Evolutionary conservation across 2,329 filamentous ascomycete genomes (phyloP).

Genomic region (Tolypocladium ovalisporum): DNA sequence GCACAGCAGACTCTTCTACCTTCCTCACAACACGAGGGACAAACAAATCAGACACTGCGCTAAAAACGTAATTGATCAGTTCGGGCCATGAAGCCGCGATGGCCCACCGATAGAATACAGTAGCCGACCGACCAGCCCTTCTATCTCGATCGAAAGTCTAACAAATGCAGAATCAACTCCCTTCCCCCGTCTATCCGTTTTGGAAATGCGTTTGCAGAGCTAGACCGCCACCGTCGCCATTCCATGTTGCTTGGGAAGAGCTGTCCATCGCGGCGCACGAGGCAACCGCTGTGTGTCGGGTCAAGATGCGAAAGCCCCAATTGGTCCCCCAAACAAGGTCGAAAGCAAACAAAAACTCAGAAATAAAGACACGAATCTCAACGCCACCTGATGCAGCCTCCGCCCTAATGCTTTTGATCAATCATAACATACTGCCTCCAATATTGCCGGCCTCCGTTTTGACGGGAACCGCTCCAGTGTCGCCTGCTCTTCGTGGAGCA

Average conservation of each 20-base stretch:
- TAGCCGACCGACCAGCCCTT: slow-evolving; percentile 18
- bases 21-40: slow-evolving; percentile 5
- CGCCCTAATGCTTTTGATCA: slow-evolving; percentile 16
- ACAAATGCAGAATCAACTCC: slow-evolving; percentile 25
- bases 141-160: slow-evolving; percentile 29
- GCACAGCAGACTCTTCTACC: slow-evolving; percentile 1
- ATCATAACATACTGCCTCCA: slow-evolving; percentile 21
- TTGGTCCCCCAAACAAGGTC: slow-evolving; percentile 1
- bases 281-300: background rate
- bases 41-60: slow-evolving; percentile 4
- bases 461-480: slow-evolving; percentile 23
- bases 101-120: slow-evolving; percentile 15
- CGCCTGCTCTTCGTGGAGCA: background rate
- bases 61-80: slow-evolving; percentile 22
- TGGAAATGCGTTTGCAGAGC: slow-evolving; percentile 22
- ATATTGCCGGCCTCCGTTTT: slow-evolving; percentile 25
- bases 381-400: slow-evolving; percentile 28
- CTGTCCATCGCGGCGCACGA: slow-evolving; percentile 1
- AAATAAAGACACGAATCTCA: slow-evolving; percentile 15
- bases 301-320: slow-evolving; percentile 1
- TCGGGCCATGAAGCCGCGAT: slow-evolving; percentile 23
- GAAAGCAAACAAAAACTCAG: slow-evolving; percentile 10
- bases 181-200: slow-evolving; percentile 23
- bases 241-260: background rate
- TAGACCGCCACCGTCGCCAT: slow-evolving; percentile 10